Evolutionary conservation across 306 rosid genomes (phyloP).

Genomic region (Sicyos baderoa): DNA sequence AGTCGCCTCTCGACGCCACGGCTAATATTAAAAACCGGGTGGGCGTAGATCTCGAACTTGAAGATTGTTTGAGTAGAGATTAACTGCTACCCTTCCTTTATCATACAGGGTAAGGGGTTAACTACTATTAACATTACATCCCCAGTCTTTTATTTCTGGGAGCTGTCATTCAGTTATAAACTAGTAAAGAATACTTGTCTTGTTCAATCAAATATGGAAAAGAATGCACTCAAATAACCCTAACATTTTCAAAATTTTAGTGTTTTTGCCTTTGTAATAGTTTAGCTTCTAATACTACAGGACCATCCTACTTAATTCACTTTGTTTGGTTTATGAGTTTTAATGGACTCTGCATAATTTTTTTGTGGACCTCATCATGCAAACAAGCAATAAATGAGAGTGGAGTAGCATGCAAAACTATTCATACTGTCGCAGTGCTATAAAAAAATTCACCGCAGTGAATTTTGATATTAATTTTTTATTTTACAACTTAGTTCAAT

Average conservation of each 20-base stretch:
- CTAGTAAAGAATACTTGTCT: not conserved
- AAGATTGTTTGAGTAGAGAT: conserved; percentile 33
- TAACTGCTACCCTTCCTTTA: conserved; percentile 5
- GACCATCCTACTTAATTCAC: no score
- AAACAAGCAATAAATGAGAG: no score
- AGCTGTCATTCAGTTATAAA: conserved; percentile 9
- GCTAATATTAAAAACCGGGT: conserved; percentile 45
- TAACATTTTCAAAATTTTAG: not conserved
- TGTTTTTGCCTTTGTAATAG: not conserved
- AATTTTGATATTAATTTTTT: no score
- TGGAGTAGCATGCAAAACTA: no score
- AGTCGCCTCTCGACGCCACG: conserved; percentile 36
- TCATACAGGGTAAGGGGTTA: conserved; percentile 6
- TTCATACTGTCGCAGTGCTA: no score
- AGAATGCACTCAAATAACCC: not conserved
- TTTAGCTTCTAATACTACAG: no score
- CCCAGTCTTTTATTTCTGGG: conserved; percentile 7
- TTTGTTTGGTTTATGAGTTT: no score
- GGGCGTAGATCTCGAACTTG: conserved; percentile 59
- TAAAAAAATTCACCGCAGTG: no score
- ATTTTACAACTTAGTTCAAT: no score
- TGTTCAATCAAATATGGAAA: conserved; percentile 5
- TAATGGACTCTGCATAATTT: no score
- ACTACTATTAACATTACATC: conserved; percentile 13
- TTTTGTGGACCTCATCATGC: no score